Percentiles rank a stretch among this genome's conserved stretches.
These are phyloP conservation scores for Ascomycota sp. DNA, from an alignment of 2,329 filamentous ascomycete species.

Conservation along the genomic window DNA sequence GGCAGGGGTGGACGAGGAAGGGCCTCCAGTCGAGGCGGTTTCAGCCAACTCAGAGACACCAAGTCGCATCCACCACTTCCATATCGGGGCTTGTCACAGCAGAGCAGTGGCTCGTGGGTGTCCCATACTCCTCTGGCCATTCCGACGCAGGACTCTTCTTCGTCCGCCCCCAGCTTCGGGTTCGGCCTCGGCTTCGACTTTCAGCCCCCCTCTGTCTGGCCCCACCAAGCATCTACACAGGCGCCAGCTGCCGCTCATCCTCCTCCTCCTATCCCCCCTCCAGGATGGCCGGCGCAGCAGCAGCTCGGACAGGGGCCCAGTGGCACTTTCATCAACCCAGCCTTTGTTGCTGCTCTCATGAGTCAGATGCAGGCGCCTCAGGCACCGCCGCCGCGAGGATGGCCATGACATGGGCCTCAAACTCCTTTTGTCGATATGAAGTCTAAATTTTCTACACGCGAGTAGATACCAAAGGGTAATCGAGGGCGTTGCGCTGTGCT, in stretches of 20 bases:
- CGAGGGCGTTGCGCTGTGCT: no score
- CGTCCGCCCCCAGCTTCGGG: conserved; percentile 9
- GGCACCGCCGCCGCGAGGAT: no score
- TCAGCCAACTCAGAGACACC: conserved; percentile 10
- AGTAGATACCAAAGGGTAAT: no score
- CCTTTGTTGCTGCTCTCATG: conserved; percentile 31
- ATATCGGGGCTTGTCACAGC: conserved; percentile 10
- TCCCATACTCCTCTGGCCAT: conserved; percentile 1
- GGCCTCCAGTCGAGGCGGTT: conserved; percentile 18
- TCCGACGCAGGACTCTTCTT: conserved; percentile 4
- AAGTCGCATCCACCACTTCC: conserved; percentile 22
- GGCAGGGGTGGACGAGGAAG: conserved; percentile 23
- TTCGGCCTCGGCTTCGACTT: conserved; percentile 21
- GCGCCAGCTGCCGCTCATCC: conserved; percentile 18
- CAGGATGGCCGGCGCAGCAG: conserved; percentile 12
- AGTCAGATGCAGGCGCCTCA: conserved; percentile 19
- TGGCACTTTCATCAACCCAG: conserved; percentile 33
- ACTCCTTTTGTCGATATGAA: no score
- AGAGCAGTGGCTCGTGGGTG: conserved; percentile 4
- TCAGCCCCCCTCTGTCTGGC: conserved; percentile 20
- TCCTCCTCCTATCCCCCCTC: conserved; percentile 21
- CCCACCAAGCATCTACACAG: conserved; percentile 10
- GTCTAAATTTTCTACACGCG: no score
- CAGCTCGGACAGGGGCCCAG: conserved; percentile 12
- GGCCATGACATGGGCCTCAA: no score